Percentiles rank a stretch among this genome's conserved stretches.
Evolutionary conservation across 2,329 filamentous ascomycete genomes (phyloP).

Genomic region (Graphilbum ipis-grandicollis): DNA sequence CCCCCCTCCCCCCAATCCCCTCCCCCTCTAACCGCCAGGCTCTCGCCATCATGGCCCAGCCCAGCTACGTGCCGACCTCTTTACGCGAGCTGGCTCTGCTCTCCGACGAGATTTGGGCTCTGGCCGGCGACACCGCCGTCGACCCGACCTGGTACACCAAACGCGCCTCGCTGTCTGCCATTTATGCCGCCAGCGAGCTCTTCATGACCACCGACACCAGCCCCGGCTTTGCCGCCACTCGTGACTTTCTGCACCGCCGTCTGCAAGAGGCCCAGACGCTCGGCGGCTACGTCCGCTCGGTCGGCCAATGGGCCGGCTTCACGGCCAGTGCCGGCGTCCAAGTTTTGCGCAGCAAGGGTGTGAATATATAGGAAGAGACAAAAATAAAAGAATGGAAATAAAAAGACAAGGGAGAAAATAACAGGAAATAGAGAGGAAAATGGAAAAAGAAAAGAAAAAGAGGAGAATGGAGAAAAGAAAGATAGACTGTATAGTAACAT

Average conservation of each 20-base stretch:
- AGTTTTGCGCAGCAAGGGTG: slow-evolving; percentile 71
- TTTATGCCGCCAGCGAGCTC: slow-evolving; percentile 61
- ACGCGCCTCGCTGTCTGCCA: slow-evolving; percentile 35
- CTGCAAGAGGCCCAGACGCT: slow-evolving; percentile 50
- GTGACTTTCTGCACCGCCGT: slow-evolving; percentile 60
- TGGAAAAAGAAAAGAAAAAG: too few species aligned
- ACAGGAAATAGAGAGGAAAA: neutral
- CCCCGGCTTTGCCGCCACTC: slow-evolving; percentile 56
- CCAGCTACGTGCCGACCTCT: slow-evolving; percentile 57
- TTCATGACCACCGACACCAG: slow-evolving; percentile 81
- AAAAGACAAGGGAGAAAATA: neutral
- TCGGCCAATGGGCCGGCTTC: slow-evolving; percentile 69
- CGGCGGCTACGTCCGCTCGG: slow-evolving; percentile 41
- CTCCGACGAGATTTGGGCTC: slow-evolving; percentile 82
- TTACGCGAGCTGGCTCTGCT: slow-evolving; percentile 64
- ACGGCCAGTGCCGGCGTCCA: slow-evolving; percentile 63
- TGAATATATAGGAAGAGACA: slow-evolving; percentile 41
- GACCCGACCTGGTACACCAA: slow-evolving; percentile 77
- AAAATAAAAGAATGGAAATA: slow-evolving; percentile 5
- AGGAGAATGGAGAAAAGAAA: too few species aligned
- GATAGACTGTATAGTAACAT: neutral
- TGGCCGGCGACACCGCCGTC: slow-evolving; percentile 66
- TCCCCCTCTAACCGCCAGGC: slow-evolving; percentile 33
- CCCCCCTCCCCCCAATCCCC: neutral
- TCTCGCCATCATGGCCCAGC: slow-evolving; percentile 77